Conservation (phyloP, 1,139 yeast genomes). For the Suhomyces bokatorum region DNA sequence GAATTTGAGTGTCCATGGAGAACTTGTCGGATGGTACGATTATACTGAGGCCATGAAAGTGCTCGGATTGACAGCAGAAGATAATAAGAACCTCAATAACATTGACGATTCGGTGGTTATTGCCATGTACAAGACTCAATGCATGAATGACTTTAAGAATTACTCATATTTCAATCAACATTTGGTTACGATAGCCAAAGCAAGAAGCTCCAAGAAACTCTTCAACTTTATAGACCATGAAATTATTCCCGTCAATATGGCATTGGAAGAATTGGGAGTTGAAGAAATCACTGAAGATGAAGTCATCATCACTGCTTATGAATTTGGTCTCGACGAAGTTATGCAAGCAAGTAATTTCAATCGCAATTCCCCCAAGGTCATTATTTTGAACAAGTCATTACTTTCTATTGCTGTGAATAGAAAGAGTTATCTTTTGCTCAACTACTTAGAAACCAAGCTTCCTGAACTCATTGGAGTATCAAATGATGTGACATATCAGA, state of each 20-base stretch:
- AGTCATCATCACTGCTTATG: constrained; percentile 68
- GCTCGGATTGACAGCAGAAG: constrained; percentile 48
- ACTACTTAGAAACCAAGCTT: constrained; percentile 47
- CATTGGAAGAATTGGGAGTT: constrained; percentile 61
- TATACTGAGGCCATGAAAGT: constrained; percentile 53
- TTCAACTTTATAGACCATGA: constrained; percentile 52
- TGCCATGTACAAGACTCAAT: constrained; percentile 47
- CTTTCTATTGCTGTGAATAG: constrained; percentile 45
- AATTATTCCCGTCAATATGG: constrained; percentile 53
- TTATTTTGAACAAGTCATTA: constrained; percentile 34
- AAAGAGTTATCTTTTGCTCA: constrained; percentile 43
- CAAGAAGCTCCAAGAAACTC: constrained; percentile 47
- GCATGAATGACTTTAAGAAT: constrained; percentile 36
- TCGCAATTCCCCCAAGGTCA: constrained; percentile 42
- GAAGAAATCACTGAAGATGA: constrained; percentile 74
- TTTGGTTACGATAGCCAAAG: constrained; percentile 45
- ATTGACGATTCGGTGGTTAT: constrained; percentile 47
- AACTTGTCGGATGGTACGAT: constrained; percentile 59
- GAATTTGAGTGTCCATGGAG: constrained; percentile 54
- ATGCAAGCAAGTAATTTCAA: constrained; percentile 59
- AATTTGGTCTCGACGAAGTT: constrained; percentile 62
- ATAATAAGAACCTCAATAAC: constrained; percentile 16
- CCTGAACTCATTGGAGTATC: constrained; percentile 32
- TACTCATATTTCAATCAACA: constrained; percentile 36
- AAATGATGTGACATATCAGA: constrained; percentile 20